Percentiles rank a stretch among this genome's conserved stretches.
Conservation (phyloP, 2,329 filamentous ascomycete genomes). For the Ascomycota sp. region DNA sequence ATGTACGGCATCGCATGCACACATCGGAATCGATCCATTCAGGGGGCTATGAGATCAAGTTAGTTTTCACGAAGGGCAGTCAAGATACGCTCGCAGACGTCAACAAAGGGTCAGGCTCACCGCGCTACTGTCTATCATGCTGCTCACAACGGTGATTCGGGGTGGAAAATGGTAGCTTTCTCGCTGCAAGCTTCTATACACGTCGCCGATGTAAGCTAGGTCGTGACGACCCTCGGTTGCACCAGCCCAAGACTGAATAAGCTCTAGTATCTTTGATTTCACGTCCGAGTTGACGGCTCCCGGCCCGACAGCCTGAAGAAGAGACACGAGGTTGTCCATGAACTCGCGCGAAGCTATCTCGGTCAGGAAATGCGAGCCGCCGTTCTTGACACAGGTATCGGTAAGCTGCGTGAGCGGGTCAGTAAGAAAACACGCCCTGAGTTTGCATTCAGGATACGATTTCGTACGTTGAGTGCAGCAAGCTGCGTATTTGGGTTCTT, state of each 20-base stretch:
- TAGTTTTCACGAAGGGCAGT: neutral
- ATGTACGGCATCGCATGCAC: slow-evolving; percentile 88
- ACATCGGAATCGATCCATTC: slow-evolving; percentile 97
- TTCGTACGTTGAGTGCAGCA: slow-evolving; percentile 63
- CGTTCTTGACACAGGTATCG: slow-evolving; percentile 97
- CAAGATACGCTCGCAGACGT: no score
- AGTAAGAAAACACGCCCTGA: neutral
- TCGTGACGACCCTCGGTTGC: slow-evolving; percentile 71
- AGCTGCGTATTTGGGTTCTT: slow-evolving; percentile 95
- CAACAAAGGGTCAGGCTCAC: slow-evolving; percentile 25
- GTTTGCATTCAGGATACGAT: neutral
- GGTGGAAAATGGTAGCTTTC: slow-evolving; percentile 85
- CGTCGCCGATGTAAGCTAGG: slow-evolving; percentile 66
- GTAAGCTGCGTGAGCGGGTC: slow-evolving; percentile 40
- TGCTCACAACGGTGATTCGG: slow-evolving; percentile 67
- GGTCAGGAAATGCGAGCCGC: slow-evolving; percentile 76
- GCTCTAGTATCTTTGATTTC: slow-evolving; percentile 69
- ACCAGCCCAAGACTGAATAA: slow-evolving; percentile 82
- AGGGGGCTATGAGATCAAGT: slow-evolving; percentile 41
- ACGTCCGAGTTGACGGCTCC: slow-evolving; percentile 67
- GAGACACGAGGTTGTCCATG: slow-evolving; percentile 85
- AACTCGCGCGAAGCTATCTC: slow-evolving; percentile 95
- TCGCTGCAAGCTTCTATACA: slow-evolving; percentile 58
- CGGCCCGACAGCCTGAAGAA: slow-evolving; percentile 58
- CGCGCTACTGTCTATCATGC: slow-evolving; percentile 91